Conservation (phyloP, 208 protist genomes). For the Trypanosoma caninum region DNA sequence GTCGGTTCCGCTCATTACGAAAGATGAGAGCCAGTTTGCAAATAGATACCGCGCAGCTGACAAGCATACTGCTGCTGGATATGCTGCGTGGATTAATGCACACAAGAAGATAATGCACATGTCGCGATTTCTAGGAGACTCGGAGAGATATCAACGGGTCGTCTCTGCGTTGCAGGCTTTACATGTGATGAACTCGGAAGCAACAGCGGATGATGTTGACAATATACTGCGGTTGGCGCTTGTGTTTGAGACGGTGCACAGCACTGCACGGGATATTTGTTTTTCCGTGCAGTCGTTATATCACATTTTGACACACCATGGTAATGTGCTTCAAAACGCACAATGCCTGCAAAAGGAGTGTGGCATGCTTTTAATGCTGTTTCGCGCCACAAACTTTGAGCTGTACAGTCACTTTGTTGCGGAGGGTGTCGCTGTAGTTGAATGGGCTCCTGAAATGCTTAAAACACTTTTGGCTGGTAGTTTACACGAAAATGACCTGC, state of each 20-base stretch:
- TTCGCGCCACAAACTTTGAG: slow-evolving; percentile 54
- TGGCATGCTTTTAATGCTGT: slow-evolving; percentile 76
- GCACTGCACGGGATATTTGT: slow-evolving; percentile 59
- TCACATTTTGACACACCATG: slow-evolving; percentile 41
- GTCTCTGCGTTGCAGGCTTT: slow-evolving; percentile 48
- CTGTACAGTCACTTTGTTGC: slow-evolving; percentile 79
- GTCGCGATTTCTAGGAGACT: slow-evolving; percentile 27
- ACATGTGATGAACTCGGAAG: slow-evolving; percentile 49
- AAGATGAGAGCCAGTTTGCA: slow-evolving; percentile 21
- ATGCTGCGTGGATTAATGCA: slow-evolving; percentile 16
- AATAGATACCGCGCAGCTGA: slow-evolving; percentile 9
- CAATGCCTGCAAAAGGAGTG: slow-evolving; percentile 65
- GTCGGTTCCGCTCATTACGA: slow-evolving; percentile 9
- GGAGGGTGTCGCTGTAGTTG: slow-evolving; percentile 54
- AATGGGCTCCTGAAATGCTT: slow-evolving; percentile 78
- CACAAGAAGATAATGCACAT: slow-evolving; percentile 3
- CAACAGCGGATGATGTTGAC: slow-evolving; percentile 52
- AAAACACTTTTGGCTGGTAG: slow-evolving; percentile 59
- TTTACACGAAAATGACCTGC: slow-evolving; percentile 67
- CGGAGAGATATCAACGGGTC: slow-evolving; percentile 36
- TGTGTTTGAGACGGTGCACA: slow-evolving; percentile 50
- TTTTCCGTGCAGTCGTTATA: slow-evolving; percentile 55
- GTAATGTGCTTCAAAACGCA: slow-evolving; percentile 66
- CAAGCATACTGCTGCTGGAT: slow-evolving; percentile 8
- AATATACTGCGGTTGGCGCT: slow-evolving; percentile 45